These are phyloP conservation scores for Eutrema yunnanense DNA, from an alignment of 345 rosid genomes.

Conservation along the genomic window DNA sequence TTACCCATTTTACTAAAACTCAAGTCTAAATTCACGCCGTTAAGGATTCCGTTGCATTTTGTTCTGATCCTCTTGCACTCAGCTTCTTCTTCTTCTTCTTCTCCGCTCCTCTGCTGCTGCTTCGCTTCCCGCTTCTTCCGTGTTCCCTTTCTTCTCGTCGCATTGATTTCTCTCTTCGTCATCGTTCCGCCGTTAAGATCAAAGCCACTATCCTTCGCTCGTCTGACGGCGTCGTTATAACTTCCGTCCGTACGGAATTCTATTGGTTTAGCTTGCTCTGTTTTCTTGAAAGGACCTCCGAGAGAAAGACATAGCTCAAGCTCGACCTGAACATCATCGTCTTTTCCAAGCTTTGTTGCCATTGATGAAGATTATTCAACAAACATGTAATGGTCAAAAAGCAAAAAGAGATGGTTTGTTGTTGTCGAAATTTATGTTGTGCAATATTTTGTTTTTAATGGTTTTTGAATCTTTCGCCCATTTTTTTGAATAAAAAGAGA, in stretches of 20 bases:
- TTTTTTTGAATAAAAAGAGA: slow-evolving; percentile 1
- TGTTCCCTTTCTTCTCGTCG: slow-evolving; percentile 37
- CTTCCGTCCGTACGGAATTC: not conserved
- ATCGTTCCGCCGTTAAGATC: not conserved
- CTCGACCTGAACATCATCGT: slow-evolving; percentile 39
- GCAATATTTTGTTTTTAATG: not conserved
- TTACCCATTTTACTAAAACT: not conserved
- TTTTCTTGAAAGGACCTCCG: slow-evolving; percentile 42
- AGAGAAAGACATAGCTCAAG: slow-evolving; percentile 59
- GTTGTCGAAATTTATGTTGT: not conserved
- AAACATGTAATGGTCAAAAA: not conserved
- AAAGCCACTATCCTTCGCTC: not conserved
- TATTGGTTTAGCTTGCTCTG: slow-evolving; percentile 23
- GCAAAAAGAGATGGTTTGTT: not conserved
- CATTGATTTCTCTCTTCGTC: slow-evolving; percentile 36
- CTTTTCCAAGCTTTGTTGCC: slow-evolving; percentile 25
- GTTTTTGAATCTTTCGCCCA: slow-evolving; percentile 2
- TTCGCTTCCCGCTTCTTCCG: slow-evolving; percentile 45
- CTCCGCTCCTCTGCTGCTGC: slow-evolving; percentile 27
- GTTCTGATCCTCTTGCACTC: slow-evolving; percentile 21
- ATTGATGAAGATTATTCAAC: slow-evolving; percentile 8
- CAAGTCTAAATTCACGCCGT: slow-evolving; percentile 5
- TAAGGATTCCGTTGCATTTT: not conserved
- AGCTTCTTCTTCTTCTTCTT: slow-evolving; percentile 3
- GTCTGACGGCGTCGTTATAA: not conserved